Base-by-base conservation (phyloP, 1,284 basidiomycete genomes). In the Takashimella tepidaria region DNA sequence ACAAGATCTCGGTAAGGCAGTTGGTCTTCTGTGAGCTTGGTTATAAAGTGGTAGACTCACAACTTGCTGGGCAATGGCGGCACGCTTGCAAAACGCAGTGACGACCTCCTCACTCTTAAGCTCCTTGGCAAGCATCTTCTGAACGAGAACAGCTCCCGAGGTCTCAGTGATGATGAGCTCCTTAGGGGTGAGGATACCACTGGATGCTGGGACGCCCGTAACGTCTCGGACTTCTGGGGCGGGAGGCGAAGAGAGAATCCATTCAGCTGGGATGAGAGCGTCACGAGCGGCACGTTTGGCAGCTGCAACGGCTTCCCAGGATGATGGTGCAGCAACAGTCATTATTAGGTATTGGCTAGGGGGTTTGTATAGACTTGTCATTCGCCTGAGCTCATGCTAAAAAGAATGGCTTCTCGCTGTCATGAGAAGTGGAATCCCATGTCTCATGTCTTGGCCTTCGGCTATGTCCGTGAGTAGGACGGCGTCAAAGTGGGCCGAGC, bases 41-140 rank as follows among this genome's bases (percentile, higher is more conserved):
- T 44, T 22, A 42, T 23, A 12, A 20, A n/a, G n/a, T 5, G 12
- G 19, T 19, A 22, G 4, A 77, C 84, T 67, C 56, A 89, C 89
- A 12, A 89, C 72, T 68, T 91, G 89, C 55, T 91, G 89, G 0
- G 89, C 88, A 48, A 91, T 75, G 47, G 87, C 79, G 0, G 89
- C 86, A 20, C 88, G 79, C 76, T 91, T 90, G 69, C 83, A 83
- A 70, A 86, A 90, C 0, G 88, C 74, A 41, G 44, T n/a, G 45
- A 58, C n/a, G 55, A 72, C 68, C 11, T 59, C 62, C 45, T 64
- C 60, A n/a, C 60, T 59, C 20, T 53, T 67, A 25, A 64, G 50
- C 50, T 64, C 55, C 13, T 59, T 58, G n/a, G 24, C 46, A 6
- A 57, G 13, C 56, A 73, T 60, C 56, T 58, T 52, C 45, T 59